Percentiles rank a stretch among this genome's conserved stretches.
These are phyloP conservation scores for Daldinia bambusicola DNA, from an alignment of 495 filamentous ascomycete genomes.

Conservation along the genomic window DNA sequence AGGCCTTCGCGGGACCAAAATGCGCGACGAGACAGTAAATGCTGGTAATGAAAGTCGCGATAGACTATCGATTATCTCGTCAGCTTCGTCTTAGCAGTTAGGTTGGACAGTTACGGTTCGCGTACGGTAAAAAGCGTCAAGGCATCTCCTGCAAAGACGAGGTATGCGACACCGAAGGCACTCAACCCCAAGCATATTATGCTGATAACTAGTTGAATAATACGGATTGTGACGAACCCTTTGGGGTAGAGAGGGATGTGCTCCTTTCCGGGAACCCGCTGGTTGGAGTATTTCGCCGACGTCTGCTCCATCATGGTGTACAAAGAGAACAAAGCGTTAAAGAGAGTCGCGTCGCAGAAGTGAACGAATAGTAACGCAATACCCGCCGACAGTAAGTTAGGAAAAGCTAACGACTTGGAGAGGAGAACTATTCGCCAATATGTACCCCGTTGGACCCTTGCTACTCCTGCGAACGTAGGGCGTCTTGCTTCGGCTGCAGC, in stretches of 20 bases:
- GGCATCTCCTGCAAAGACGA: constrained; percentile 45
- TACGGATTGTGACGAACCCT: constrained; percentile 67
- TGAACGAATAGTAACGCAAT: neutral
- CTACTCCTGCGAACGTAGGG: no score
- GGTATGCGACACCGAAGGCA: constrained; percentile 64
- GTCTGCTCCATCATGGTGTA: constrained; percentile 33
- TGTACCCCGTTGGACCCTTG: no score
- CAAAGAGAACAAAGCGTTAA: neutral
- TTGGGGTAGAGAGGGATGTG: constrained; percentile 58
- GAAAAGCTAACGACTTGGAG: neutral
- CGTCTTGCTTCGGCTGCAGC: no score
- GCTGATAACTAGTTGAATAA: constrained; percentile 70
- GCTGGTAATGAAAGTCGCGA: constrained; percentile 53
- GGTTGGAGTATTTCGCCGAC: constrained; percentile 39
- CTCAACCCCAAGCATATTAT: constrained; percentile 73
- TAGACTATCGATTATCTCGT: constrained; percentile 43
- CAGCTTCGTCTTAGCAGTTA: constrained; percentile 5
- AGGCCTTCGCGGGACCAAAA: constrained; percentile 45
- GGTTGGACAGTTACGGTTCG: constrained; percentile 4
- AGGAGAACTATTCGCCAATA: neutral
- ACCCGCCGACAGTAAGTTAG: neutral
- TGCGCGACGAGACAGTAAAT: constrained; percentile 56
- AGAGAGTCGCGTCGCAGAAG: neutral
- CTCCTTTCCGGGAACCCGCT: constrained; percentile 50
- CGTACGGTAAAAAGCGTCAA: constrained; percentile 58